Evolutionary conservation across 2,329 filamentous ascomycete genomes (phyloP).

Genomic region (Colletotrichum sp.): DNA sequence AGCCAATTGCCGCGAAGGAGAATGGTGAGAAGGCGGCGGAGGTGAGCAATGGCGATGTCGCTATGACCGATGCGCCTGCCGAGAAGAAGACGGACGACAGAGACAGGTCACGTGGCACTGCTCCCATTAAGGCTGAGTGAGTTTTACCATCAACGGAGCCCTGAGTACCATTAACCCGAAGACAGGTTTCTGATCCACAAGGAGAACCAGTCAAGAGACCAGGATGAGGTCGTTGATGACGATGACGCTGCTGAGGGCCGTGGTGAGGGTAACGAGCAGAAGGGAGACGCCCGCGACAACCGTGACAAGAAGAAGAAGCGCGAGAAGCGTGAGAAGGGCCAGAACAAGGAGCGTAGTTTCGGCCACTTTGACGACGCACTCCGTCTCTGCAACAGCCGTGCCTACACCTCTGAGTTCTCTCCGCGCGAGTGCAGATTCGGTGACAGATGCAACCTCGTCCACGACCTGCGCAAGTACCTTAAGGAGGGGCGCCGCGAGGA

Average conservation of each 20-base stretch:
- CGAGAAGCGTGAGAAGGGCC: conserved; percentile 57
- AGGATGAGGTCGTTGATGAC: conserved; percentile 49
- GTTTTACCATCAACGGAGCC: conserved; percentile 4
- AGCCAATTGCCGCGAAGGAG: conserved; percentile 11
- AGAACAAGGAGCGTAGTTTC: conserved; percentile 85
- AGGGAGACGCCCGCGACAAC: conserved; percentile 40
- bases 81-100: conserved; percentile 13
- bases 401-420: conserved; percentile 79
- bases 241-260: conserved; percentile 57
- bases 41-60: not conserved
- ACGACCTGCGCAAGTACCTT: conserved; percentile 87
- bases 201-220: conserved; percentile 57
- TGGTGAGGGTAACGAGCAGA: conserved; percentile 48
- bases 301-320: conserved; percentile 55
- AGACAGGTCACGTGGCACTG: conserved; percentile 29
- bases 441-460: conserved; percentile 79
- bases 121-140: conserved; percentile 43
- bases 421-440: conserved; percentile 79
- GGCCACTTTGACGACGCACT: conserved; percentile 80
- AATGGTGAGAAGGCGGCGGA: not conserved
- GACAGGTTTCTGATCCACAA: conserved; percentile 36
- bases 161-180: not conserved
- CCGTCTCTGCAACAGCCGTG: conserved; percentile 77
- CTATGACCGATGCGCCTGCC: conserved; percentile 4
- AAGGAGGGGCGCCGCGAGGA: conserved; percentile 82